phyloP scores from a whole-genome alignment of 176 grass and related monocot genomes.

The Chloris gayana region DNA sequence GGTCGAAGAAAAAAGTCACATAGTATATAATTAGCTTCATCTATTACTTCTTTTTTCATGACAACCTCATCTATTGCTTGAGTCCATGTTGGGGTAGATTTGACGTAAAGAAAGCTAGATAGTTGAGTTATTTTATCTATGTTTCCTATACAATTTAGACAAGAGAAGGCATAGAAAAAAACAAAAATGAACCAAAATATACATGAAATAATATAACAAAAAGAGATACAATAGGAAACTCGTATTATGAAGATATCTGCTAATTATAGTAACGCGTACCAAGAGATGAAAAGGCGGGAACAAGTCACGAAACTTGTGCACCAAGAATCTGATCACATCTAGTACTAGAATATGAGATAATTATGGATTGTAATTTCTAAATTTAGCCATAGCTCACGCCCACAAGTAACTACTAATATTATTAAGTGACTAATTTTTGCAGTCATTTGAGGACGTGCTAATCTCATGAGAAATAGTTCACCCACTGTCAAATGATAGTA shows the following conservation, averaged over 20 bases:
- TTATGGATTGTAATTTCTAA: background rate
- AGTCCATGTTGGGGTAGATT: too few relatives aligned
- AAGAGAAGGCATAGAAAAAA: background rate
- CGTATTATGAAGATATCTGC: too few relatives aligned
- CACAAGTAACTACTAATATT: background rate
- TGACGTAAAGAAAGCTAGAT: too few relatives aligned
- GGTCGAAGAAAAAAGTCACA: too few relatives aligned
- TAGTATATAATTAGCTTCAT: too few relatives aligned
- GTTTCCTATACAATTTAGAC: too few relatives aligned
- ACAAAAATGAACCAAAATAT: background rate
- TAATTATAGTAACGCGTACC: background rate
- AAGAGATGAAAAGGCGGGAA: background rate
- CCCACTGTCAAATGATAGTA: background rate
- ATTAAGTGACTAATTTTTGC: too few relatives aligned
- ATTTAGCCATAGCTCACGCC: background rate
- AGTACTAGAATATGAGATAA: background rate
- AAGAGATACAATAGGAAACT: background rate
- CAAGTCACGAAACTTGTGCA: background rate
- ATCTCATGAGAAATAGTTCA: background rate
- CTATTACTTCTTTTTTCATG: too few relatives aligned
- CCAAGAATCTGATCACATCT: constrained; percentile 12
- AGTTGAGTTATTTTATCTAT: too few relatives aligned
- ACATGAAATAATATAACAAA: too few relatives aligned
- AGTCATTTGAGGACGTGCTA: background rate
- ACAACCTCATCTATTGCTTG: too few relatives aligned